These are phyloP conservation scores for Salisapilia sapeloensis DNA, from an alignment of 352 stramenopile genomes.

Conservation along the genomic window DNA sequence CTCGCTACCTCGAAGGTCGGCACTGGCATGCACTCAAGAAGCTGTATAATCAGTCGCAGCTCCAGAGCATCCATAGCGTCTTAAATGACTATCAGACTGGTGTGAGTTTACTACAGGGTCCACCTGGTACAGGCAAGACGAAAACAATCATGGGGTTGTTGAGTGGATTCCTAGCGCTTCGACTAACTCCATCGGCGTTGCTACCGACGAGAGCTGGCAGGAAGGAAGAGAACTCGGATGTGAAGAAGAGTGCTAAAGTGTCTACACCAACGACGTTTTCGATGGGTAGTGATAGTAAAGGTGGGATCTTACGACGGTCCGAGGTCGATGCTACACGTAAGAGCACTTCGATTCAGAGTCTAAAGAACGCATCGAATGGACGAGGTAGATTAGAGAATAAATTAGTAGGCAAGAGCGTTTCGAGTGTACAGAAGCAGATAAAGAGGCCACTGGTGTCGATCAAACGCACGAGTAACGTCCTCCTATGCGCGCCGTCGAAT, in stretches of 20 bases:
- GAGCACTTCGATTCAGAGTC: slow-evolving; percentile 35
- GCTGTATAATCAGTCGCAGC: slow-evolving; percentile 76
- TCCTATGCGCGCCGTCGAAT: slow-evolving; percentile 83
- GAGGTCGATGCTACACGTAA: slow-evolving; percentile 10
- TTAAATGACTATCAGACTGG: slow-evolving; percentile 76
- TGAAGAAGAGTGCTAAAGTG: background rate
- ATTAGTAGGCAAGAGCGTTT: slow-evolving; percentile 11
- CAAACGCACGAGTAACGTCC: slow-evolving; percentile 31
- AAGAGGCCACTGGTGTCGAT: no score
- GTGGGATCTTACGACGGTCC: slow-evolving; percentile 43
- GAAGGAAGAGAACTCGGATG: background rate
- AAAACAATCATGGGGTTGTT: slow-evolving; percentile 82
- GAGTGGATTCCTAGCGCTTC: slow-evolving; percentile 51
- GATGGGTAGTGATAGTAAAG: slow-evolving; percentile 22
- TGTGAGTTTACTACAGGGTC: slow-evolving; percentile 87
- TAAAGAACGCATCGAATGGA: slow-evolving; percentile 34
- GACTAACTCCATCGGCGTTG: slow-evolving; percentile 26
- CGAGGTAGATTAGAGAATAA: slow-evolving; percentile 57
- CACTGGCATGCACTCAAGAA: slow-evolving; percentile 57
- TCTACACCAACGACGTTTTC: slow-evolving; percentile 40
- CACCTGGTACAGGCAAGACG: slow-evolving; percentile 91
- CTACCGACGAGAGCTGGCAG: slow-evolving; percentile 6
- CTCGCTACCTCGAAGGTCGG: slow-evolving; percentile 36
- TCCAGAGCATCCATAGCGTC: slow-evolving; percentile 76
- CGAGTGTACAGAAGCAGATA: no score